Conservation (phyloP, 2,329 filamentous ascomycete species). For the Colletotrichum sp. region DNA sequence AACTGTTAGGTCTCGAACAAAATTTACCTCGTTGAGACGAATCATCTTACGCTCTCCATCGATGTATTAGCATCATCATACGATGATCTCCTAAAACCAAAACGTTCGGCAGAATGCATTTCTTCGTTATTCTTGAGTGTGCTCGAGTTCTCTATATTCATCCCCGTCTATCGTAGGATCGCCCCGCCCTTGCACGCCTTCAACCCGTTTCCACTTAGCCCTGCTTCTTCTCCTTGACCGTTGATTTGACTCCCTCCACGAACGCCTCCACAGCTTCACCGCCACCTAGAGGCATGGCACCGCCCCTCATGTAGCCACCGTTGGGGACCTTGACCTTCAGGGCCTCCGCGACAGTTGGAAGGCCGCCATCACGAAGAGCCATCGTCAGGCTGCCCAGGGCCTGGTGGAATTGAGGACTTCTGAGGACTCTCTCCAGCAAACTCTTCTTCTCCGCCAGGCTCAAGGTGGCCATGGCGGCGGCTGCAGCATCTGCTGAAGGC, state of each 20-base stretch:
- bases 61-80: neutral
- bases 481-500: conserved; percentile 70
- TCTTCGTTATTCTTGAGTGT: neutral
- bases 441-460: conserved; percentile 78
- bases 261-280: conserved; percentile 91
- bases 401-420: conserved; percentile 90
- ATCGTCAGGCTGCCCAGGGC: conserved; percentile 84
- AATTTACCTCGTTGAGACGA: neutral
- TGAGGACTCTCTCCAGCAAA: conserved; percentile 80
- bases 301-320: conserved; percentile 79
- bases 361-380: conserved; percentile 86
- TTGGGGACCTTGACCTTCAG: conserved; percentile 82
- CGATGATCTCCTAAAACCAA: neutral
- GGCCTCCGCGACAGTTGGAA: conserved; percentile 89
- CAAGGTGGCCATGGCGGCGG: conserved; percentile 77
- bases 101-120: neutral
- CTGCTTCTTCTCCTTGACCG: conserved; percentile 64
- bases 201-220: neutral
- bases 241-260: conserved; percentile 84
- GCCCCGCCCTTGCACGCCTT: neutral
- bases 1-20: neutral
- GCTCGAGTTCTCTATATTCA: neutral
- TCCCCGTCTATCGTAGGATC: neutral
- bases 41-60: neutral
- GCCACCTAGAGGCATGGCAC: conserved; percentile 84